Evolutionary conservation across 2,329 filamentous ascomycete species (phyloP), one percentile per base, ranked within the genome.

Genomic region (Aspergillus intermedius): DNA sequence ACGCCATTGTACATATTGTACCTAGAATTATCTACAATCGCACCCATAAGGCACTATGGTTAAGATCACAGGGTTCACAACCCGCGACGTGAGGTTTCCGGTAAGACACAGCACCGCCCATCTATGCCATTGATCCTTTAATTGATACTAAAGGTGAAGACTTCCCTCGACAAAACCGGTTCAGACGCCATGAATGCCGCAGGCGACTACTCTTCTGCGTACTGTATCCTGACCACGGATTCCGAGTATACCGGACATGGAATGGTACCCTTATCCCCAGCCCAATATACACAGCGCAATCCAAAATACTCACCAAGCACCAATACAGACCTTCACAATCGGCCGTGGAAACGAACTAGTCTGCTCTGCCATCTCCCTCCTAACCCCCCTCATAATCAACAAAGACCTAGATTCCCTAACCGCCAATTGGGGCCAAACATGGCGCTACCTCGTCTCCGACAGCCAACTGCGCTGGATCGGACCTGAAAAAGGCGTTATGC

Each of bases 171-270:
- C 73, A 93, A 91, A 75, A 95, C 89, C n/a, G 90, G 90, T 61
- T 94, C 88, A 7, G 91, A 96, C 80, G 91, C 89, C 63, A 96
- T 95, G 91, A 95, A 96, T 65, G 87, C 88, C 3, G 89, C 90
- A 2, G 87, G 89, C 53, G 89, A 95, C 71, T 95, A 95, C 73
- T 95, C 89, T 1, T 79, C 90, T 10, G 90, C 91, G n/a, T 96
- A 95, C 76, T 95, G 89, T 69, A 91, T 95, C 61, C 75, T 96
- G 44, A 75, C 88, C 64, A 95, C 90, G 0, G 86, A 94, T 65
- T 84, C 86, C 0, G 51, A 61, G 19, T 55, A 66, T 52, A 56
- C 57, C 35, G 70, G 70, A 48, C 69, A 73, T 48, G 70, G 70
- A 49, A 72, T 73, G 68, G 70, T 72, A 61, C 45, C 15, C 6